Evolutionary conservation across 2,329 filamentous ascomycete species (phyloP), one percentile per base, ranked within the genome.

Genomic region (Beauveria pseudobassiana): DNA sequence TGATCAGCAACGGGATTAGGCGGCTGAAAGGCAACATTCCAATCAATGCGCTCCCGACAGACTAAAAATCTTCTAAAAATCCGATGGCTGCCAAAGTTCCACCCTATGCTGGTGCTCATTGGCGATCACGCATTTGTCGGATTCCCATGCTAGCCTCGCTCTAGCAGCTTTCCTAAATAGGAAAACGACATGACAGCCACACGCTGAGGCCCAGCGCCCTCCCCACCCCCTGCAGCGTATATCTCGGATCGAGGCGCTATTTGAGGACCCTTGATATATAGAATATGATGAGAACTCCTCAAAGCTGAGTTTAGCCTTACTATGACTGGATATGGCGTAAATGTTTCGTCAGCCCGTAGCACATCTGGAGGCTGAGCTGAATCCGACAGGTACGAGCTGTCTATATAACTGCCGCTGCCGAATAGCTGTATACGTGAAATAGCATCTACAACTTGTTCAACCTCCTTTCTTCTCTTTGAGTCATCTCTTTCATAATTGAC

Each of bases 111-210:
- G 42, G 6, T 58, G 28, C 45, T 49, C 30, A 58, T 50, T 43
- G 55, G 55, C 16, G 20, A 28, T 58, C 49, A 28, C 55, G 55
- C 45, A 58, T 50, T 50, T 20, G 18, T 58, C 55, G 55, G 55
- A 46, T 58, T 42, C 16, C 16, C n/a, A 24, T 10, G 16, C 18
- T 49, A n/a, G 55, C 55, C 16, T 7, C n/a, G n/a, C 10, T 10
- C 38, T 16, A 26, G 43, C 26, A 38, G 45, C 20, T 58, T 40
- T 50, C 45, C 55, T n/a, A 46, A 53, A 24, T 46, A 60, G 50
- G 58, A 60, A 60, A 60, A 60, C 58, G 58, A 60, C 20, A 22
- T 26, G 16, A 8, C 20, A 43, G 48, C 40, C 58, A 38, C 48
- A n/a, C 24, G 20, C 12, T 14, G 34, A 22, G 45, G 3, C n/a